These are phyloP conservation scores for Ambrosia hybrid DNA, from an alignment of 140 eudicot species.

Conservation along the genomic window DNA sequence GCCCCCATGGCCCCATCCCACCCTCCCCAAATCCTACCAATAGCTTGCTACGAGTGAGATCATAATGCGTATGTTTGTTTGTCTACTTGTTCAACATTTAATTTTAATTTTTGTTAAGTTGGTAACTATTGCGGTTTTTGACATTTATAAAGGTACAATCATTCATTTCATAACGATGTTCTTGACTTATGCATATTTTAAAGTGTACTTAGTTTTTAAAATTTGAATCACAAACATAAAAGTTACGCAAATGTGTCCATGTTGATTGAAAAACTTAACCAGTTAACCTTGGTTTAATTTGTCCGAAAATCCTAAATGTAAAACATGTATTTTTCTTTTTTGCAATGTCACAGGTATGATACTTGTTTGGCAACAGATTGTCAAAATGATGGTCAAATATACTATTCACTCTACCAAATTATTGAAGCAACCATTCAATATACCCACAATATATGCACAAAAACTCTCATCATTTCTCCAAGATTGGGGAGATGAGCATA, in stretches of 20 bases:
- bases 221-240: neutral
- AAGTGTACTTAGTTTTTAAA: too few species aligned
- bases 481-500: too few species aligned
- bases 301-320: neutral
- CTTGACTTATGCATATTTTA: neutral
- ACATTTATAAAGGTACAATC: neutral
- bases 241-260: too few species aligned
- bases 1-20: too few species aligned
- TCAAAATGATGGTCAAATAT: neutral
- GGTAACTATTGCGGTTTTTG: neutral
- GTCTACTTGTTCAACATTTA: neutral
- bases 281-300: neutral
- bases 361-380: neutral
- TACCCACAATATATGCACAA: neutral
- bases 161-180: neutral
- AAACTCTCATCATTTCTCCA: too few species aligned
- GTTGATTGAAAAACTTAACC: too few species aligned
- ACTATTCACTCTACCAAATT: neutral
- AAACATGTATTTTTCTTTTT: neutral
- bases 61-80: too few species aligned
- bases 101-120: neutral
- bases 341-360: neutral
- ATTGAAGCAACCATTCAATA: neutral
- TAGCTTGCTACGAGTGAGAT: too few species aligned
- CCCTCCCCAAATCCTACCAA: too few species aligned